A percentile compares a stretch with the other conserved stretches of the same genome.
phyloP scores from a whole-genome alignment of 2,329 filamentous ascomycete genomes.

The Orbilia brochopaga region DNA sequence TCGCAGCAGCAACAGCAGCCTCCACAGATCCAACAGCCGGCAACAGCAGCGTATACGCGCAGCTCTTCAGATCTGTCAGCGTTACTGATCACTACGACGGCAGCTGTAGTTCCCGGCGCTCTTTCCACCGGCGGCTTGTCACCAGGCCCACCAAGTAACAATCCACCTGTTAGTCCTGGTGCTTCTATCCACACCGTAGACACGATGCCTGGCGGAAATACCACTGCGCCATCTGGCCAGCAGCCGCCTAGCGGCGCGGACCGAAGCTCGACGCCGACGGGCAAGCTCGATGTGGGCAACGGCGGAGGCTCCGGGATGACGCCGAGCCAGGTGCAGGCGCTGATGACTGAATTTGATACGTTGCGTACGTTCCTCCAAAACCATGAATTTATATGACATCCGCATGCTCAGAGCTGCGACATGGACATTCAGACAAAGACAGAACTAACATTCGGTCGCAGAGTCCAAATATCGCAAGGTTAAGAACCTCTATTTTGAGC shows the following conservation, averaged over 20 bases:
- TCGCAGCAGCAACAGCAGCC: slow-evolving; percentile 56
- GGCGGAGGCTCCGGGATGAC: slow-evolving; percentile 42
- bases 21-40: slow-evolving; percentile 56
- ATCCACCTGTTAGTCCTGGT: slow-evolving; percentile 35
- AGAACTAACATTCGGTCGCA: slow-evolving; percentile 58
- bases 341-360: slow-evolving; percentile 53
- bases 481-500: slow-evolving; percentile 95
- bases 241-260: slow-evolving; percentile 16
- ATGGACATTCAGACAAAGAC: not conserved
- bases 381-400: slow-evolving; percentile 21
- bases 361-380: slow-evolving; percentile 42
- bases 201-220: slow-evolving; percentile 36
- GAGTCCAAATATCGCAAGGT: slow-evolving; percentile 97
- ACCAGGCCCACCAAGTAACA: slow-evolving; percentile 18
- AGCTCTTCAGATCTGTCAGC: slow-evolving; percentile 32
- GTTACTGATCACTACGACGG: slow-evolving; percentile 26
- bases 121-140: slow-evolving; percentile 20
- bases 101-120: not conserved
- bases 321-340: slow-evolving; percentile 45
- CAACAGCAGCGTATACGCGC: slow-evolving; percentile 35
- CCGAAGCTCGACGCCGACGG: slow-evolving; percentile 31
- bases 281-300: slow-evolving; percentile 22
- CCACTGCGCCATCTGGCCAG: slow-evolving; percentile 10
- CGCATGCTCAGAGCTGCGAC: no score
- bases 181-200: slow-evolving; percentile 45